Evolutionary conservation across 495 filamentous ascomycete species (phyloP), one percentile per base, ranked within the genome.

Genomic region (Hyaloscypha bicolor): DNA sequence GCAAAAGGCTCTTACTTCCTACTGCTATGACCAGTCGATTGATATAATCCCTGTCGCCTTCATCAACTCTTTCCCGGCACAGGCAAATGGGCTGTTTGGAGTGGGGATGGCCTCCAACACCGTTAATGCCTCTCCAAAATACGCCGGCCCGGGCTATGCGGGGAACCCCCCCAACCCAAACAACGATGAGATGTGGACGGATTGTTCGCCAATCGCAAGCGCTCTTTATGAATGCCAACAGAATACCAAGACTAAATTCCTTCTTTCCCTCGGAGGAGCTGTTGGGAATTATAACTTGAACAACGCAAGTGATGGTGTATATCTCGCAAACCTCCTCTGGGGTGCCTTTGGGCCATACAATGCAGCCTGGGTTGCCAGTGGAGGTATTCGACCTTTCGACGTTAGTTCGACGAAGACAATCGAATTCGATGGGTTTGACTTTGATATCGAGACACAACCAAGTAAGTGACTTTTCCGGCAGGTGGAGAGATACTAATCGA

Each of bases 1-100:
- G 55, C 80, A 86, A 63, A 62, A 70, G 9, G 56, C 80, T 29
- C 81, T 93, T 1, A 71, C 74, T 30, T 78, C 83, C 42, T 87
- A 87, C 70, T 92, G 90, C 75, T 71, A 83, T 29, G 80, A 89
- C 51, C 73, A 82, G 0, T 78, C 75, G 11, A 78, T 90, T 63
- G 90, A 92, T 70, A 86, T 93, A 56, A 87, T 93, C 72, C 84
- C 85, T 57, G 68, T 92, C 33, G 88, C 79, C 0, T 93, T 92
- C 73, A 78, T 92, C 42, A 83, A 90, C 67, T 64, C 77, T 6
- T 92, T 90, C 71, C 89, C 90, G 0, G 77, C 82, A 19, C 80
- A 86, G 60, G 76, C 71, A 9, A 76, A 80, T 55, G 84, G 83
- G 29, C 86, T 82, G 64, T 87, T 88, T 9, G 85, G 81, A 5